Evolutionary conservation across 176 grass and related monocot genomes (phyloP), one percentile per base, ranked within the genome.

Genomic region (Cenchrus americanus): DNA sequence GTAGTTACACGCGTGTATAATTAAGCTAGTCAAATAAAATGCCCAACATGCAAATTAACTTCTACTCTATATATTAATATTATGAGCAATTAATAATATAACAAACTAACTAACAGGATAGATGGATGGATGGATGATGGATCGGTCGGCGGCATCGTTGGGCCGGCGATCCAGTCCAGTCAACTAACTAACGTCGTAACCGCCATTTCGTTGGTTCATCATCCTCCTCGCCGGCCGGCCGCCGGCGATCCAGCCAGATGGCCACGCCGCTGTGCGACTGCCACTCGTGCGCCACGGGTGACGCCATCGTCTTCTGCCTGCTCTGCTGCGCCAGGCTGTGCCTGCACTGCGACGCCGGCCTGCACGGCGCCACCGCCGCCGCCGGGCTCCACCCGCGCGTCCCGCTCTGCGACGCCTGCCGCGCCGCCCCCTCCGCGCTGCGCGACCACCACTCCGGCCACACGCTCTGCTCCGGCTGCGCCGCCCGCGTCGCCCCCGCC

Each of bases 241-340:
- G 42, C 42, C 42, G 42, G 42, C 42, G 1, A 43, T 43, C 1
- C 8, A 5, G 42, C 8, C 8, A 7, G 8, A 52, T 52, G 52
- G 15, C 15, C 5, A 5, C 15, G 52, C 19, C 55, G 55, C 19
- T 21, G 18, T 40, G n/a, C 62, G 22, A 0, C 8, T 85, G 75
- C 87, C 21, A 71, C 64, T 62, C 60, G 14, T 92, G 91, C 84
- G 42, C 7, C 42, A 49, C 52, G 10, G 26, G n/a, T 23, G 71
- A 62, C 76, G 91, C 91, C 54, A 47, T 86, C 80, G 71, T 92
- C 55, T 92, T 82, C 87, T 92, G 91, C 71, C 42, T 52, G 81
- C 52, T 78, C 58, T 46, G 89, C 80, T 58, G 10, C 76, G 84
- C 87, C 21, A 62, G 84, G 54, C 84, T 92, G 8, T 93, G 91